Percentiles rank a stretch among this genome's conserved stretches.
Conservation (phyloP, 2,329 filamentous ascomycete species). For the Furcasterigmium sp. region DNA sequence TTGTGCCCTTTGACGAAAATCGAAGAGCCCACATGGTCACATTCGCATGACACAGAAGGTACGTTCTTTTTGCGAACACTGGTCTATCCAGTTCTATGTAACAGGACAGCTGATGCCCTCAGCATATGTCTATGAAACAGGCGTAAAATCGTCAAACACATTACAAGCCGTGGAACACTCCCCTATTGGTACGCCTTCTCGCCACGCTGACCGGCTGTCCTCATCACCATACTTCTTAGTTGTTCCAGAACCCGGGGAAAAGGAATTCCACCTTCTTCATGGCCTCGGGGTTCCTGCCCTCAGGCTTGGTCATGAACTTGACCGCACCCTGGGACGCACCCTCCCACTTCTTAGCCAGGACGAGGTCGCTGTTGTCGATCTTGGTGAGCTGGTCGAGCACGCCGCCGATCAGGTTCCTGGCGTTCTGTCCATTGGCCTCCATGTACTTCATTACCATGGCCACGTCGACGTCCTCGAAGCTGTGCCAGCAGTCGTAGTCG, state of each 20-base stretch:
- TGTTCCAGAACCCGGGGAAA: conserved; percentile 73
- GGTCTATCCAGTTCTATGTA: too few relatives aligned
- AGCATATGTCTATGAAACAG: too few relatives aligned
- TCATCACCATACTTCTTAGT: too few relatives aligned
- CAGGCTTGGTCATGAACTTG: conserved; percentile 74
- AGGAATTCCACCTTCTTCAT: conserved; percentile 78
- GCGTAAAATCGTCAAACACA: too few relatives aligned
- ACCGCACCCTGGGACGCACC: conserved; percentile 73
- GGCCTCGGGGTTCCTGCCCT: conserved; percentile 67
- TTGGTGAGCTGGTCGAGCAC: conserved; percentile 82
- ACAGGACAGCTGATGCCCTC: too few relatives aligned
- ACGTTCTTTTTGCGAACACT: too few relatives aligned
- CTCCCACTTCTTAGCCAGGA: conserved; percentile 76
- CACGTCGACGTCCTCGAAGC: conserved; percentile 77
- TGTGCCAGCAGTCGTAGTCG: conserved; percentile 98
- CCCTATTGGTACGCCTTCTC: too few relatives aligned
- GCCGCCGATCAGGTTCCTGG: conserved; percentile 75
- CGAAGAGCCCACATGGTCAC: too few relatives aligned
- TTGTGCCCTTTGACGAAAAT: too few relatives aligned
- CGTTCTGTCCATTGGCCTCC: conserved; percentile 87
- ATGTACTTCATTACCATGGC: conserved; percentile 97
- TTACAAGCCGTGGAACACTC: too few relatives aligned
- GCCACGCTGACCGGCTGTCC: too few relatives aligned
- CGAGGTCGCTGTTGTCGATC: conserved; percentile 68
- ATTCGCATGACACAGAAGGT: too few relatives aligned